Conservation (phyloP, 2,329 filamentous ascomycete genomes). For the Trichocomaceae sp. region DNA sequence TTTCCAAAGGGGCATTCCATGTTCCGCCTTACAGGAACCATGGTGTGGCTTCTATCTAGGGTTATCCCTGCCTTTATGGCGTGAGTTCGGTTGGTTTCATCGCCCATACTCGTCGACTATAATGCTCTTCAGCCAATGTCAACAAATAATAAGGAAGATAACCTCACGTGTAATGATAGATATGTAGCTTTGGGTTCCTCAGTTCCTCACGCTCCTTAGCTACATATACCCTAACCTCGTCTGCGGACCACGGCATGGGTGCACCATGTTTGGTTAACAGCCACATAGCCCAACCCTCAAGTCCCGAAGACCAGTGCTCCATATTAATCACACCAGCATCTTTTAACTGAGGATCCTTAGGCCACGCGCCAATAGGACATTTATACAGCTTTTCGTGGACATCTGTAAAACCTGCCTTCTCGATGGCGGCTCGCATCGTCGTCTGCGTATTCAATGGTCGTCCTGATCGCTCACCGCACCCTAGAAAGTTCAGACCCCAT, state of each 20-base stretch:
- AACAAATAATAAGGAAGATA: neutral
- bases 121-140: neutral
- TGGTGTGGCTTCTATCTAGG: neutral
- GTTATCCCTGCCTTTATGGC: neutral
- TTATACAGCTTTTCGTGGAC: slow-evolving; percentile 17
- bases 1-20: neutral
- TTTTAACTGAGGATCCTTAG: slow-evolving; percentile 14
- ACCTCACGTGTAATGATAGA: slow-evolving; percentile 15
- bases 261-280: slow-evolving; percentile 18
- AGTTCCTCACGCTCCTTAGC: slow-evolving; percentile 18
- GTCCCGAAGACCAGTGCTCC: slow-evolving; percentile 18
- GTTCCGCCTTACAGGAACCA: neutral
- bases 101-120: slow-evolving; percentile 6
- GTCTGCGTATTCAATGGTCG: slow-evolving; percentile 15
- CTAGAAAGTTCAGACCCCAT: slow-evolving; percentile 19
- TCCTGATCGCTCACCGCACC: slow-evolving; percentile 15
- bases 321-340: slow-evolving; percentile 16
- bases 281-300: slow-evolving; percentile 21
- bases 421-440: slow-evolving; percentile 18
- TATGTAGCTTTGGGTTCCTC: slow-evolving; percentile 16
- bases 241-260: slow-evolving; percentile 17
- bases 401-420: slow-evolving; percentile 19
- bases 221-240: slow-evolving; percentile 20
- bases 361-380: slow-evolving; percentile 20
- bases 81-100: slow-evolving; percentile 2